Percentiles rank a stretch among this genome's conserved stretches.
phyloP scores from a whole-genome alignment of 441 rosid genomes.

The Macaranga tanarius region DNA sequence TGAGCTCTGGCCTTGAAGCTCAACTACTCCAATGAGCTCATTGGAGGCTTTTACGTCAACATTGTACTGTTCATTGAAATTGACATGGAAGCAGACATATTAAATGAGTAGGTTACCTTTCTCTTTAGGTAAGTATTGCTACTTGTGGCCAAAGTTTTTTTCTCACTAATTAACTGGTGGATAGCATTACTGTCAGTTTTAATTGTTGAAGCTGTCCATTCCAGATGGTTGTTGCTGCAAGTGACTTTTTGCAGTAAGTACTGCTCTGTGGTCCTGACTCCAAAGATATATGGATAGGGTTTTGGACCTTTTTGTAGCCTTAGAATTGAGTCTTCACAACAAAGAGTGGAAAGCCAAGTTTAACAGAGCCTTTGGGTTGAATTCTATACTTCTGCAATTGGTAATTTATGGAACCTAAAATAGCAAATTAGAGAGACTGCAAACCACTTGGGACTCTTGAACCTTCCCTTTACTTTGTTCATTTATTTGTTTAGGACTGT shows the following conservation, averaged over 20 bases:
- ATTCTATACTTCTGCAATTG: background rate
- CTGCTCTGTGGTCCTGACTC: background rate
- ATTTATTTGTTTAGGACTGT: background rate
- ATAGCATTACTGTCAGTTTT: background rate
- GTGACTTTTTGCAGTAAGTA: background rate
- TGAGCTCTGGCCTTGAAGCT: background rate
- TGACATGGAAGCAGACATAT: background rate
- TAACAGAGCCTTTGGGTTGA: conserved; percentile 1
- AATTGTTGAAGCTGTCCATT: background rate
- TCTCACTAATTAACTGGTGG: background rate
- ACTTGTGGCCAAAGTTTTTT: background rate
- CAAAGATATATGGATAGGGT: background rate
- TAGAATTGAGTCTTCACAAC: background rate
- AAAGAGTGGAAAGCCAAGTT: background rate
- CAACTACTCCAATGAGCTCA: background rate
- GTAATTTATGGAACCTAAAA: background rate
- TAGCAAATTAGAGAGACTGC: background rate
- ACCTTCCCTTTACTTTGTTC: background rate
- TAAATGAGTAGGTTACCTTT: background rate
- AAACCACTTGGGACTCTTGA: background rate
- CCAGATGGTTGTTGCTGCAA: background rate
- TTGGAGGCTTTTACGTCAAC: background rate
- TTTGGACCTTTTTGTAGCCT: background rate
- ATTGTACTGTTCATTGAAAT: background rate
- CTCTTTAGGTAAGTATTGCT: background rate